A percentile compares a stretch with the other conserved stretches of the same genome.
These are phyloP conservation scores for Capillidium rhysosporum DNA, from an alignment of 371 early-diverging fungal species.

Conservation along the genomic window DNA sequence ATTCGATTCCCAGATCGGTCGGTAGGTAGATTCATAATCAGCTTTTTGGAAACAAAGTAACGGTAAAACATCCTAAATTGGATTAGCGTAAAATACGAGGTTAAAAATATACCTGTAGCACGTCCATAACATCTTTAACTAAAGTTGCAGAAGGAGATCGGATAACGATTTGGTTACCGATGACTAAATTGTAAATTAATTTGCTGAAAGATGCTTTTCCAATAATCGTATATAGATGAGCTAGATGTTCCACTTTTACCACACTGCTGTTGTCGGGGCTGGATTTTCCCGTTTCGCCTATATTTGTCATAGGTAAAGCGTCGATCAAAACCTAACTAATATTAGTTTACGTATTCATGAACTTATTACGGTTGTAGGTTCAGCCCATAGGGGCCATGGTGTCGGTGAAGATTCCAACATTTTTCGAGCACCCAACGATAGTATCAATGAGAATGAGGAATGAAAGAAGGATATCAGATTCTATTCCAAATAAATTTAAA, in stretches of 20 bases:
- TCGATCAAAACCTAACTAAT: neutral
- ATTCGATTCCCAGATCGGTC: constrained; percentile 10
- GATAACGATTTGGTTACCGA: constrained; percentile 22
- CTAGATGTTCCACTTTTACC: constrained; percentile 13
- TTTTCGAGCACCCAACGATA: constrained; percentile 22
- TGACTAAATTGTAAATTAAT: constrained; percentile 18
- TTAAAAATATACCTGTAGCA: constrained; percentile 12
- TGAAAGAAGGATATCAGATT: constrained; percentile 28
- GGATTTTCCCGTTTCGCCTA: neutral
- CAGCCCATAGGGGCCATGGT: neutral
- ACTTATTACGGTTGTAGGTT: constrained; percentile 7
- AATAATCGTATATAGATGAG: constrained; percentile 12
- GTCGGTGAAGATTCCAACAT: constrained; percentile 7
- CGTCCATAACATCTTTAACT: constrained; percentile 12
- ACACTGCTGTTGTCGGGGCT: neutral
- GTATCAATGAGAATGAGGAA: constrained; percentile 25
- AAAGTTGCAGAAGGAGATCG: constrained; percentile 14
- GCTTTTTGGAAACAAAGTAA: constrained; percentile 6
- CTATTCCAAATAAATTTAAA: constrained; percentile 10
- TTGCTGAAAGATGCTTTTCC: constrained; percentile 15
- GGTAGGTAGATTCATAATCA: constrained; percentile 10
- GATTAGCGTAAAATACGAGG: neutral
- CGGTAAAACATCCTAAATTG: constrained; percentile 12
- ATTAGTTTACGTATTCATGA: neutral
- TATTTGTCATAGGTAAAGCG: neutral